phyloP scores from a whole-genome alignment of 257 asterid genomes.

The Ilex aquifolium region DNA sequence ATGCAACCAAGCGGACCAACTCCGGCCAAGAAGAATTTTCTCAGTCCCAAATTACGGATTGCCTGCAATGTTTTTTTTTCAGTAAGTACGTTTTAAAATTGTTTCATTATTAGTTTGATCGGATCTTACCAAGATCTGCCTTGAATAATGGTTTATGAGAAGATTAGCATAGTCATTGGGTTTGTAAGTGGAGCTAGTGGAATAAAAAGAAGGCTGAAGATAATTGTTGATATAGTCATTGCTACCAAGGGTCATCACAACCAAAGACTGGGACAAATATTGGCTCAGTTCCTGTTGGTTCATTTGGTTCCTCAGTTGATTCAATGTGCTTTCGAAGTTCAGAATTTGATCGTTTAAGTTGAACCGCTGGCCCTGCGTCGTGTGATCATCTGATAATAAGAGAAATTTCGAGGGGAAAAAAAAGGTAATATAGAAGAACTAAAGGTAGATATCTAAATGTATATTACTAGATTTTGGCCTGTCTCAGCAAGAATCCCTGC shows the following conservation, averaged over 20 bases:
- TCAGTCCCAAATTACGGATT: slow-evolving; percentile 44
- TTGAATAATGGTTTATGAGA: slow-evolving; percentile 43
- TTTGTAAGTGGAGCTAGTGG: slow-evolving; percentile 39
- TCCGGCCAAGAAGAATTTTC: slow-evolving; percentile 56
- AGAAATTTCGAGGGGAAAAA: background rate
- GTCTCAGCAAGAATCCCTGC: slow-evolving; percentile 76
- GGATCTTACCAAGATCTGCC: slow-evolving; percentile 39
- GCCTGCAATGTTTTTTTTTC: slow-evolving; percentile 25
- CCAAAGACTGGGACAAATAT: slow-evolving; percentile 45
- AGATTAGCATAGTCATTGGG: slow-evolving; percentile 56
- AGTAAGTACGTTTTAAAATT: no score
- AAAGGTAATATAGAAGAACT: background rate
- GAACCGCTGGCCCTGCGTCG: slow-evolving; percentile 53
- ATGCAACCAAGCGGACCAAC: slow-evolving; percentile 82
- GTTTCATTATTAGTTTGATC: no score
- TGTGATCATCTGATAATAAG: background rate
- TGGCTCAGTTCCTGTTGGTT: slow-evolving; percentile 28
- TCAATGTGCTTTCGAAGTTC: slow-evolving; percentile 45
- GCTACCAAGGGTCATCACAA: slow-evolving; percentile 49
- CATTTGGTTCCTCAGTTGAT: slow-evolving; percentile 28
- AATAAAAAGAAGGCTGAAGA: slow-evolving; percentile 45
- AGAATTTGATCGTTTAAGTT: slow-evolving; percentile 45
- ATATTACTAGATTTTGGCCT: slow-evolving; percentile 46
- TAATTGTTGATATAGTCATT: slow-evolving; percentile 72
- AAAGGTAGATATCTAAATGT: background rate